phyloP scores from a whole-genome alignment of 2,329 filamentous ascomycete genomes.

The Aspergillus glaucus region DNA sequence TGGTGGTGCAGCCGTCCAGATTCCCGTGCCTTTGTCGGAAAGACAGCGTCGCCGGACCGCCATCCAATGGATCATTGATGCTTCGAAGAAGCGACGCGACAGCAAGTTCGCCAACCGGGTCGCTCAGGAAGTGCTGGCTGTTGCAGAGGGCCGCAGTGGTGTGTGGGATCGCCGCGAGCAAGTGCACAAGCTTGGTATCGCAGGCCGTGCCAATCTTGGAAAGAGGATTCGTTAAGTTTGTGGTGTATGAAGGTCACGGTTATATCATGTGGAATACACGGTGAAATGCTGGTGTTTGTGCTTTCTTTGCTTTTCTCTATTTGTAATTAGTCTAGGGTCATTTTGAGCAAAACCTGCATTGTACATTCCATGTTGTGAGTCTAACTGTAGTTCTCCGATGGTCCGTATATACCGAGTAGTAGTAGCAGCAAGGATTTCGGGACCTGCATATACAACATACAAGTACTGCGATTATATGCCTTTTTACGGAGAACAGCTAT shows the following conservation, averaged over 20 bases:
- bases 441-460: no score
- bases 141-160: constrained; percentile 76
- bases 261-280: neutral
- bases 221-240: constrained; percentile 6
- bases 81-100: constrained; percentile 71
- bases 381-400: no score
- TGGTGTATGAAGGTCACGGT: neutral
- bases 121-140: constrained; percentile 77
- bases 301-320: neutral
- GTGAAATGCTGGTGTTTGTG: neutral
- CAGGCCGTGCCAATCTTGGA: constrained; percentile 65
- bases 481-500: no score
- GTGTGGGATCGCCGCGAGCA: constrained; percentile 77
- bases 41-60: constrained; percentile 72
- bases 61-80: constrained; percentile 81
- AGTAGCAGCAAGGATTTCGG: no score
- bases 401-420: no score
- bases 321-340: neutral
- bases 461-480: no score
- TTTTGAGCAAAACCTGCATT: neutral
- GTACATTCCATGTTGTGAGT: neutral
- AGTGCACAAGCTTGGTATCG: constrained; percentile 75
- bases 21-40: constrained; percentile 69
- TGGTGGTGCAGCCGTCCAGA: constrained; percentile 75
- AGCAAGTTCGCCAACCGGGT: constrained; percentile 69